Evolutionary conservation across 768 basidiomycete species (phyloP).

Genomic region (Terana coerulea): DNA sequence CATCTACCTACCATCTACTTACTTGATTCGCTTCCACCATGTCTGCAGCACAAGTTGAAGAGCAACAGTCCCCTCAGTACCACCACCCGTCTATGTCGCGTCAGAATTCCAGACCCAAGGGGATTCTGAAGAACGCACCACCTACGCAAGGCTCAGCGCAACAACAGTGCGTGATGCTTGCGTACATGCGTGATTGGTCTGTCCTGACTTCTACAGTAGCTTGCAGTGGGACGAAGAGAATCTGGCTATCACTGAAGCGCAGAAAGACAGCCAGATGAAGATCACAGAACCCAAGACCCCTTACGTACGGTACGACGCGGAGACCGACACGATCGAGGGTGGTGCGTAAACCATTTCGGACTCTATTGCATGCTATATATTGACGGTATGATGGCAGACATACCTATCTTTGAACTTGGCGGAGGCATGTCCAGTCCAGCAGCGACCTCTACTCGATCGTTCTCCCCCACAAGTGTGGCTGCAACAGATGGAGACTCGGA

Average conservation of each 20-base stretch:
- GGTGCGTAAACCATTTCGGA: conserved; percentile 42
- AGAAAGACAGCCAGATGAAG: conserved; percentile 97
- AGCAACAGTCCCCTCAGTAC: conserved; percentile 18
- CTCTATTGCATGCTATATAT: not conserved
- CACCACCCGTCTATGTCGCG: conserved; percentile 48
- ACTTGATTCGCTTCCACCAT: conserved; percentile 1
- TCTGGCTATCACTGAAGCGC: conserved; percentile 85
- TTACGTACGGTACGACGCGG: conserved; percentile 87
- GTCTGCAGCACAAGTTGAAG: conserved; percentile 10
- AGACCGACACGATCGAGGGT: conserved; percentile 80
- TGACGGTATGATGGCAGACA: conserved; percentile 46
- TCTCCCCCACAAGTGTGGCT: conserved; percentile 44
- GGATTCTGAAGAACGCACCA: conserved; percentile 83
- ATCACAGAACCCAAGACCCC: conserved; percentile 98
- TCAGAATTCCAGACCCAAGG: conserved; percentile 70
- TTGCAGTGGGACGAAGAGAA: conserved; percentile 97
- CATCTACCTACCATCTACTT: conserved; percentile 1
- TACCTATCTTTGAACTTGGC: conserved; percentile 72
- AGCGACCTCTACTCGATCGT: conserved; percentile 36
- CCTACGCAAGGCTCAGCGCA: conserved; percentile 36
- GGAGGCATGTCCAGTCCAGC: conserved; percentile 31
- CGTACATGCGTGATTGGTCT: conserved; percentile 3
- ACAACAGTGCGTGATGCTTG: conserved; percentile 43
- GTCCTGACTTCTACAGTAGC: conserved; percentile 36
- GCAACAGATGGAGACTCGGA: conserved; percentile 57